Conservation (phyloP, 2,329 filamentous ascomycete species). For the Xylaria digitata region DNA sequence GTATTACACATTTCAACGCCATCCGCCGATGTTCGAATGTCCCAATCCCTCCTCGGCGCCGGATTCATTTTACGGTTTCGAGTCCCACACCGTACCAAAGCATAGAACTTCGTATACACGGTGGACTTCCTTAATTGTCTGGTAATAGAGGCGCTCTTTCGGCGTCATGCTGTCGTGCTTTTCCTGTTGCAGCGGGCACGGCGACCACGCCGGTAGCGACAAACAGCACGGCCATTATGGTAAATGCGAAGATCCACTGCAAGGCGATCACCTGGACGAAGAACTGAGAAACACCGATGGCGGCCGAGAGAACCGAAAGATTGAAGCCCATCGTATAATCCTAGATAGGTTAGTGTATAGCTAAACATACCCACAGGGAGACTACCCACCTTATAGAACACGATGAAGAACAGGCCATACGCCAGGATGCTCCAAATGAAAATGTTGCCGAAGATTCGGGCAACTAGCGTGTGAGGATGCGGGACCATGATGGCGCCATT, state of each 20-base stretch:
- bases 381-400: slow-evolving; percentile 72
- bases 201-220: slow-evolving; percentile 73
- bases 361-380: slow-evolving; percentile 21
- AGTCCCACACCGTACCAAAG: neutral
- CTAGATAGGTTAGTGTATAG: slow-evolving; percentile 48
- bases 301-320: slow-evolving; percentile 76
- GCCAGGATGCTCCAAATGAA: slow-evolving; percentile 87
- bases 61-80: neutral
- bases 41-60: neutral
- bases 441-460: slow-evolving; percentile 85
- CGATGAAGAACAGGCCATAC: slow-evolving; percentile 81
- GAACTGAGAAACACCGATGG: slow-evolving; percentile 83
- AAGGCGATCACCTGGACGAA: slow-evolving; percentile 77
- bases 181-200: slow-evolving; percentile 71
- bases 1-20: slow-evolving; percentile 4
- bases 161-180: slow-evolving; percentile 59
- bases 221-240: slow-evolving; percentile 81
- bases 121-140: slow-evolving; percentile 53
- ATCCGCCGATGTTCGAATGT: neutral
- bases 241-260: slow-evolving; percentile 93
- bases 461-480: slow-evolving; percentile 72
- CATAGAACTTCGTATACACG: neutral
- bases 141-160: slow-evolving; percentile 72
- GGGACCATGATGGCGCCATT: slow-evolving; percentile 84
- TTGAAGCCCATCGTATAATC: slow-evolving; percentile 83